These are phyloP conservation scores for Vicia sativa DNA, from an alignment of 306 rosid species.

Conservation along the genomic window DNA sequence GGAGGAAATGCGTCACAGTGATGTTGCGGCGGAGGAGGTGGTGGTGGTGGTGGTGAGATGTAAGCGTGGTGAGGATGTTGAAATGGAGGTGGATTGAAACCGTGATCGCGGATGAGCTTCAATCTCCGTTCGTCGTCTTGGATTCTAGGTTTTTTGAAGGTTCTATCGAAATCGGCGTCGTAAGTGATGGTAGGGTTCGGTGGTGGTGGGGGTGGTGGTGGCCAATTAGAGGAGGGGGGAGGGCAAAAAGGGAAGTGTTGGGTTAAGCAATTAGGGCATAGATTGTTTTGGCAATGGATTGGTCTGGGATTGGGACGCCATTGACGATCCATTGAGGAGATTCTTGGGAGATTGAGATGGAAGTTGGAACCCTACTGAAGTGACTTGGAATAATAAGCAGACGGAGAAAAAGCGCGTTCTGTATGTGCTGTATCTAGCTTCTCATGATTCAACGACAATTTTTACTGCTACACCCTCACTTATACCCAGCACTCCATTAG, in stretches of 20 bases:
- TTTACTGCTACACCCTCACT: no score
- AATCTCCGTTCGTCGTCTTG: constrained; percentile 68
- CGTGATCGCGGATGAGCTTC: constrained; percentile 90
- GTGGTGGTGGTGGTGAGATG: neutral
- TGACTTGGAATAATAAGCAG: neutral
- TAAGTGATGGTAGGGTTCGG: constrained; percentile 18
- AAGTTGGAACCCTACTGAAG: constrained; percentile 1
- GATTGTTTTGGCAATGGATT: constrained; percentile 21
- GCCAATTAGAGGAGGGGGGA: constrained; percentile 37
- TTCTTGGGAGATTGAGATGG: neutral
- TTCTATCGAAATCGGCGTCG: constrained; percentile 58
- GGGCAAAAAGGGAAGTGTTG: constrained; percentile 46
- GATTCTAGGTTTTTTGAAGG: constrained; percentile 64
- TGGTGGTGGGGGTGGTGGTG: constrained; percentile 8
- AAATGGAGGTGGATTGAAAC: constrained; percentile 41
- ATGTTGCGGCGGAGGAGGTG: neutral
- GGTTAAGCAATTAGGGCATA: constrained; percentile 36
- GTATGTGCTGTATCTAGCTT: no score
- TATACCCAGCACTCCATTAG: no score
- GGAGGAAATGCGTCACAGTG: neutral
- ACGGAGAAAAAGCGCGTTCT: no score
- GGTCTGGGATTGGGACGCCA: constrained; percentile 43
- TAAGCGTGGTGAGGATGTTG: constrained; percentile 11
- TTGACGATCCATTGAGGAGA: constrained; percentile 39
- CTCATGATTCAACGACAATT: no score